Evolutionary conservation across 768 basidiomycete species (phyloP), one percentile per base, ranked within the genome.

Genomic region (Agaricus sinodeliciosus): DNA sequence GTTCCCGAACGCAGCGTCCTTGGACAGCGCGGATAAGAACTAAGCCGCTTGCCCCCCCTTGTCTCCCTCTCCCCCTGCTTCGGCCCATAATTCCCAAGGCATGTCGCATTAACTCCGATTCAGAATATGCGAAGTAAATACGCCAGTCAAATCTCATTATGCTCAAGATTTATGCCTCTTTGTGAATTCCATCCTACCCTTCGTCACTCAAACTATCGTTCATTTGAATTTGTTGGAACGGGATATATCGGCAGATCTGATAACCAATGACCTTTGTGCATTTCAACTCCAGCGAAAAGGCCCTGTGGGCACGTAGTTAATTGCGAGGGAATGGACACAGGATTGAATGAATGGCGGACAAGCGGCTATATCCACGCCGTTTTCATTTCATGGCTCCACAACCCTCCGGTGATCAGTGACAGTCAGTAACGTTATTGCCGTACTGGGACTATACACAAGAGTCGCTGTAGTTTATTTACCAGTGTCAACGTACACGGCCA

Each of bases 21-120:
- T 57, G 60, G 56, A 59, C 48, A 15, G 48, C 59, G 59, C 59
- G 59, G 59, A 58, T 47, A 40, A 51, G 50, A 51, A 51, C 35
- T 31, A 31, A 31, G 8, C 31, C 31, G 31, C 11, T 31, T 31
- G 31, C 42, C 42, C 48, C 37, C 27, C 8, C 15, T 39, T 43
- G 19, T 18, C 39, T 27, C 48, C 27, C 26, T 18, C 9, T 18
- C 16, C 49, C 11, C 31, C 31, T 48, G 19, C 36, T 48, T 48
- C 43, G 42, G 31, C 13, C 31, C 50, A 42, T 43, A 51, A 44
- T 43, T 31, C 45, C 43, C 43, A 48, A 48, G 39, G 41, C 42
- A 43, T 55, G 55, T 55, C 59, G 50, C 54, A 41, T 55, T 60
- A 60, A 55, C 58, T 57, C 59, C 59, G 57, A 47, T 55, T 46